phyloP scores from a whole-genome alignment of 257 asterid species.

The Rauvolfia tetraphylla region DNA sequence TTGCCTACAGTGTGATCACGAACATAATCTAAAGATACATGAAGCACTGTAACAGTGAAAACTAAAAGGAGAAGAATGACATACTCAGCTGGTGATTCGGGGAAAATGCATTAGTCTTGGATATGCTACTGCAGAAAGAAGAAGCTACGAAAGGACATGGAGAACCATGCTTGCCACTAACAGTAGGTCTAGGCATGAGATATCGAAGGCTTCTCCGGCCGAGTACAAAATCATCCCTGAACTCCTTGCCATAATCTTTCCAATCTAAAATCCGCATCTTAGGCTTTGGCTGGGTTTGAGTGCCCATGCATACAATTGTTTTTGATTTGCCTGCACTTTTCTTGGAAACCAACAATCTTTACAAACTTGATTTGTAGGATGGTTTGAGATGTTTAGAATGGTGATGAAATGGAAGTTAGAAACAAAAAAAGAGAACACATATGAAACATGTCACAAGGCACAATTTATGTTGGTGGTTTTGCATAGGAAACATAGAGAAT shows the following conservation, averaged over 20 bases:
- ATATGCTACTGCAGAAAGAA: neutral
- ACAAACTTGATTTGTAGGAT: neutral
- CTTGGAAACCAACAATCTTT: neutral
- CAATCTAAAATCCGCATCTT: slow-evolving; percentile 13
- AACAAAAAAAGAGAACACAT: neutral
- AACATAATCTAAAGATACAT: too few species aligned
- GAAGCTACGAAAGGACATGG: slow-evolving; percentile 6
- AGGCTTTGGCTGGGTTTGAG: neutral
- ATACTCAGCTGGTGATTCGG: slow-evolving; percentile 20
- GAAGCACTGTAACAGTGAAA: neutral
- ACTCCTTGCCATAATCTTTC: slow-evolving; percentile 4
- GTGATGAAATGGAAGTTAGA: slow-evolving; percentile 8
- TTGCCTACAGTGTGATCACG: slow-evolving; percentile 1
- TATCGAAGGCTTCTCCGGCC: slow-evolving; percentile 6
- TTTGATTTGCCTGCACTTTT: too few species aligned
- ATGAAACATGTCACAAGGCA: neutral
- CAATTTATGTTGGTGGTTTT: neutral
- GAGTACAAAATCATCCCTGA: neutral
- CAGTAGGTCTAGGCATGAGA: slow-evolving; percentile 21
- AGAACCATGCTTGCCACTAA: neutral
- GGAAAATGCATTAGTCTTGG: neutral
- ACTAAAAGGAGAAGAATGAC: neutral
- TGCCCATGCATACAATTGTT: neutral
- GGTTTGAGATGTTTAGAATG: neutral
- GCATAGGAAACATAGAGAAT: slow-evolving; percentile 3